Evolutionary conservation across 345 rosid species (phyloP).

Genomic region (Linum trigynum): DNA sequence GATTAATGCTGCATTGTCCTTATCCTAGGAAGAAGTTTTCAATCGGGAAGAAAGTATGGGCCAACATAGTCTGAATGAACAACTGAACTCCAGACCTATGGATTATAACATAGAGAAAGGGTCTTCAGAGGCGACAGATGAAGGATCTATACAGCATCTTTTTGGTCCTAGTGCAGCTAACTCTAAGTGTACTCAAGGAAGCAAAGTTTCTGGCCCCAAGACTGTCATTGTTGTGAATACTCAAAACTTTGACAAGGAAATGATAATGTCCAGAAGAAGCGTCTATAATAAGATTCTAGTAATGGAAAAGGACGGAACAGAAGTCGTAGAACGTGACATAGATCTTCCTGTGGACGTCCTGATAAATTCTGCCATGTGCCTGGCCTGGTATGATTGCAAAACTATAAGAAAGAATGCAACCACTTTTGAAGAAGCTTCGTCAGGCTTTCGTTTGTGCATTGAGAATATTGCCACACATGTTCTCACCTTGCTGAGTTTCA

Average conservation of each 20-base stretch:
- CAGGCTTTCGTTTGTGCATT: slow-evolving; percentile 51
- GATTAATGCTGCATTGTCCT: slow-evolving; percentile 6
- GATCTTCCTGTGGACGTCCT: slow-evolving; percentile 71
- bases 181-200: slow-evolving; percentile 26
- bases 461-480: slow-evolving; percentile 75
- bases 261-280: slow-evolving; percentile 79
- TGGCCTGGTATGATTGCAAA: slow-evolving; percentile 72
- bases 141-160: slow-evolving; percentile 21
- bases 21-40: slow-evolving; percentile 32
- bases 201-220: slow-evolving; percentile 26
- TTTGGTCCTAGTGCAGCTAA: slow-evolving; percentile 24
- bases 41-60: slow-evolving; percentile 19
- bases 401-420: slow-evolving; percentile 46
- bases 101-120: slow-evolving; percentile 17
- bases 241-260: slow-evolving; percentile 59
- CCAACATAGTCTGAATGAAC: slow-evolving; percentile 30
- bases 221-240: slow-evolving; percentile 62
- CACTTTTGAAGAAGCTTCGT: slow-evolving; percentile 30
- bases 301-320: slow-evolving; percentile 72
- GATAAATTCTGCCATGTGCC: slow-evolving; percentile 57
- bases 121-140: slow-evolving; percentile 28
- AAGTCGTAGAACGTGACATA: slow-evolving; percentile 82
- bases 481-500: slow-evolving; percentile 64
- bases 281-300: slow-evolving; percentile 74
- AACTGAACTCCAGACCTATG: slow-evolving; percentile 36